Evolutionary conservation across 768 basidiomycete genomes (phyloP), one percentile per base, ranked within the genome.

Genomic region (Fomitopsis pulvina): DNA sequence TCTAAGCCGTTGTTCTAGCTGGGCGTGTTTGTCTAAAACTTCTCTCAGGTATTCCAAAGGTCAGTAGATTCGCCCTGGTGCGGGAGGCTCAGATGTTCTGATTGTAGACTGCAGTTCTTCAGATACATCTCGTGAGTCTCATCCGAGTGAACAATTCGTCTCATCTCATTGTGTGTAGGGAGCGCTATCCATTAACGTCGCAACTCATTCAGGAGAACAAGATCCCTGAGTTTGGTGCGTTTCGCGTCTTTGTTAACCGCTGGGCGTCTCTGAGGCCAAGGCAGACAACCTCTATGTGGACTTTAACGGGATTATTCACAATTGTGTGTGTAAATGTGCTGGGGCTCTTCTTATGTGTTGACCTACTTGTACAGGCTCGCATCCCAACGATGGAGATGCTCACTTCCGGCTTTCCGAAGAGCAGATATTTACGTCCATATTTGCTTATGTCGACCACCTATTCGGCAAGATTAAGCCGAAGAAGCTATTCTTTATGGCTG

Each of bases 121-220:
- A 84, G 92, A 69, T 96, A 92, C 66, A 90, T 94, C 60, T 94
- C 92, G 85, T 90, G 67, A 60, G 88, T 48, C n/a, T 38, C 28
- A 8, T 20, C 22, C 8, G 21, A 25, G 16, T 24, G 21, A 24
- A 4, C 26, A 20, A 41, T 29, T 39, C 18, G 25, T 3, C 14
- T 28, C 14, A 18, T 37, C 14, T 37, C 6, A 37, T 52, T 63
- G 14, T 27, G 21, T 8, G 2, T 62, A 95, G 92, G 54, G 96
- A 98, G 74, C 85, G 96, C 53, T 99, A 99, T 67, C 95, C 96
- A 45, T 79, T 99, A 57, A 99, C 94, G 14, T 98, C 95, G 16
- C 96, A 98, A 66, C 76, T 98, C 51, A 96, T 98, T 55, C 83
- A 95, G 67, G 93, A 96, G 74, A 96, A 97, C 72, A 92, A 93